phyloP scores from a whole-genome alignment of 2,329 filamentous ascomycete species.

The Xylaria multiplex region DNA sequence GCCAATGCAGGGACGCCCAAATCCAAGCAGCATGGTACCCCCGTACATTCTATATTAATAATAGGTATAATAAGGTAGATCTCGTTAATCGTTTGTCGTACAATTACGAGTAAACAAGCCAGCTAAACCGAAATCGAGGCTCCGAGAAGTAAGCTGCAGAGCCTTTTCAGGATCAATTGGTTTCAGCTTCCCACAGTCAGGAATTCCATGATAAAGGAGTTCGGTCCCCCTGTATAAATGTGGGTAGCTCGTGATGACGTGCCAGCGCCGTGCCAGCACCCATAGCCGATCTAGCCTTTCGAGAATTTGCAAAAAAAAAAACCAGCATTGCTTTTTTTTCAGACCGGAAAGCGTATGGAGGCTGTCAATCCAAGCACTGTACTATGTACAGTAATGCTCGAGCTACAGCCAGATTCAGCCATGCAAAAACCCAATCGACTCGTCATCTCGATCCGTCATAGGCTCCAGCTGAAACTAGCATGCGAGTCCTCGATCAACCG shows the following conservation, averaged over 20 bases:
- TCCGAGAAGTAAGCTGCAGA: constrained; percentile 3
- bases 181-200: too few relatives aligned
- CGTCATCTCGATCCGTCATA: constrained; percentile 29
- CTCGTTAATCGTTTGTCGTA: constrained; percentile 12
- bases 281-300: constrained; percentile 24
- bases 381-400: constrained; percentile 4
- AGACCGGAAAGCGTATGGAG: constrained; percentile 31
- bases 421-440: constrained; percentile 25
- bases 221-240: constrained; percentile 12
- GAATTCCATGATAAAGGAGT: not conserved
- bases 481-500: constrained; percentile 23
- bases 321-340: constrained; percentile 33
- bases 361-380: constrained; percentile 4
- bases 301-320: constrained; percentile 3
- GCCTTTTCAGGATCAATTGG: not conserved
- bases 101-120: not conserved
- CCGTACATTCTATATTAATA: constrained; percentile 14
- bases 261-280: constrained; percentile 8
- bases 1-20: constrained; percentile 32
- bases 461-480: constrained; percentile 33
- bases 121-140: not conserved
- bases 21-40: constrained; percentile 25
- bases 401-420: constrained; percentile 15
- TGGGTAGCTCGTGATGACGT: constrained; percentile 23
- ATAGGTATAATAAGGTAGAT: constrained; percentile 9